Conservation (phyloP, 176 grass and related monocot species). For the Carex cristatella region DNA sequence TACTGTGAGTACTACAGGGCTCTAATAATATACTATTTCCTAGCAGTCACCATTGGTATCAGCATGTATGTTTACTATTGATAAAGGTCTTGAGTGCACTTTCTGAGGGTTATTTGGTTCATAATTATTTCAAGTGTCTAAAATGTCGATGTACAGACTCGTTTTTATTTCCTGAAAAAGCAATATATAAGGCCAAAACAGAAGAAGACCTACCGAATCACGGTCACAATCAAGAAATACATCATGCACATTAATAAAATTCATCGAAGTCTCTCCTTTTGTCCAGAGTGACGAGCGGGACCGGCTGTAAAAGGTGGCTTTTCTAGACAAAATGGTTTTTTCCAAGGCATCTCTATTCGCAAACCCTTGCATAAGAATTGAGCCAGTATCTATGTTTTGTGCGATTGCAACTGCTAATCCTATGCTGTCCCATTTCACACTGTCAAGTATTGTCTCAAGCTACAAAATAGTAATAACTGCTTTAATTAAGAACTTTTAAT, state of each 20-base stretch:
- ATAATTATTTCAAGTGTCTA: background rate
- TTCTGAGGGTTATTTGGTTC: background rate
- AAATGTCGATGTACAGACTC: background rate
- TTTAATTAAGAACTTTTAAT: background rate
- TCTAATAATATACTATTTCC: background rate
- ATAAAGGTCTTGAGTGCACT: background rate
- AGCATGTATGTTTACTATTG: background rate
- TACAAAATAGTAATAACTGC: background rate
- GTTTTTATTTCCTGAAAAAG: no score
- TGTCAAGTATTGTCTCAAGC: conserved; percentile 56
- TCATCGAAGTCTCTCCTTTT: conserved; percentile 94
- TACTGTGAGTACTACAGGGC: background rate
- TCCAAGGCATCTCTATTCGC: conserved; percentile 68
- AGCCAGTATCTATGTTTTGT: conserved; percentile 82
- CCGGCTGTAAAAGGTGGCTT: conserved; percentile 89
- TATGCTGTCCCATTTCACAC: conserved; percentile 83
- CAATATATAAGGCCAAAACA: background rate
- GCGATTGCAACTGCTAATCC: conserved; percentile 89
- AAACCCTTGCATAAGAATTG: conserved; percentile 96
- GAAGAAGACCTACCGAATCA: conserved; percentile 74
- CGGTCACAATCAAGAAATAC: conserved; percentile 81
- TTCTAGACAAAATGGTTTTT: conserved; percentile 59
- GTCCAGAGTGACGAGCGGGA: conserved; percentile 81
- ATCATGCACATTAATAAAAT: conserved; percentile 90
- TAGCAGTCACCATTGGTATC: background rate